Percentiles rank a stretch among this genome's conserved stretches.
These are phyloP conservation scores for Geotrichum siamense DNA, from an alignment of 1,139 yeast species.

Conservation along the genomic window DNA sequence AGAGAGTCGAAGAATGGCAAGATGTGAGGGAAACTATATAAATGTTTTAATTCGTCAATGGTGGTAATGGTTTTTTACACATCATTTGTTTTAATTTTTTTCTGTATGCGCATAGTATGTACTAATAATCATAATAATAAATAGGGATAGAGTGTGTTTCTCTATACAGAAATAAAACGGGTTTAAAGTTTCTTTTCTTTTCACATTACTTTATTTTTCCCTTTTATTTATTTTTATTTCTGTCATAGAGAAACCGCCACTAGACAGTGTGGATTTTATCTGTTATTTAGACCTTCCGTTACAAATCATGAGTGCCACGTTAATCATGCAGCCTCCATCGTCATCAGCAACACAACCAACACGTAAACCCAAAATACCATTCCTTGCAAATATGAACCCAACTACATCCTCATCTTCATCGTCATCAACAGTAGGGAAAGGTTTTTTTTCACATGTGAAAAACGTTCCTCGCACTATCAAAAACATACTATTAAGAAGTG, in stretches of 20 bases:
- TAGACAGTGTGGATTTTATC: no score
- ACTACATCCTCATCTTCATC: neutral
- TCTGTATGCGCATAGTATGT: no score
- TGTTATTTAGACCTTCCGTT: no score
- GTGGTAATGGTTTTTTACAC: no score
- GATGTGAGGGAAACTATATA: conserved; percentile 14
- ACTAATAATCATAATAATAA: no score
- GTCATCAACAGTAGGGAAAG: neutral
- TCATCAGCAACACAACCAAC: neutral
- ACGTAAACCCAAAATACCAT: neutral
- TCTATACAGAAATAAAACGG: no score
- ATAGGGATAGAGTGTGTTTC: no score
- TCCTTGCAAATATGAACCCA: neutral
- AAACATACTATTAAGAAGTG: conserved; percentile 1
- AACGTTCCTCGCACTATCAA: conserved; percentile 11
- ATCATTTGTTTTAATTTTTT: no score
- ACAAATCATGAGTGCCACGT: neutral
- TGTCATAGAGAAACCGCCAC: no score
- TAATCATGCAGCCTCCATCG: neutral
- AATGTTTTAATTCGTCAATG: no score
- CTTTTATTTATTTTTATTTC: neutral
- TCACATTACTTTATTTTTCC: neutral
- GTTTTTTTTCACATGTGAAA: conserved; percentile 6
- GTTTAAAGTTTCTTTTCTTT: neutral
- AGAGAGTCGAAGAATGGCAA: conserved; percentile 30